Conservation (phyloP, 768 basidiomycete species). For the Pisolithus tinctorius region DNA sequence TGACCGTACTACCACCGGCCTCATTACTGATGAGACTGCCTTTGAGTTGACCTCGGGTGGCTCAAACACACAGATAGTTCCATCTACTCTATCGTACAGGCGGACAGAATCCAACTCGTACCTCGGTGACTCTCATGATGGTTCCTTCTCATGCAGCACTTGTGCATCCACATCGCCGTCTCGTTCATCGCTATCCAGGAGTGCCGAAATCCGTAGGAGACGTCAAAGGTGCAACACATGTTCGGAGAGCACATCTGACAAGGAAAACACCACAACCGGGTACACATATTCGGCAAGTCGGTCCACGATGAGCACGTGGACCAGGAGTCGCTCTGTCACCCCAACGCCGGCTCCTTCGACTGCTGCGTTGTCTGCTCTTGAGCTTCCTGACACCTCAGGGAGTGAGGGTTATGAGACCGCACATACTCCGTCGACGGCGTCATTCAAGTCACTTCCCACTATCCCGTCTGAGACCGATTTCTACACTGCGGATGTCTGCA, state of each 20-base stretch:
- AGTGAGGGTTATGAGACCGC: constrained; percentile 48
- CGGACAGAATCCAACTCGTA: constrained; percentile 50
- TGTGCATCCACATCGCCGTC: constrained; percentile 43
- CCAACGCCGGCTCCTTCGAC: constrained; percentile 28
- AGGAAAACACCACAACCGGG: constrained; percentile 42
- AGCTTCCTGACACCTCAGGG: constrained; percentile 30
- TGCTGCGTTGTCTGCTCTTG: constrained; percentile 20
- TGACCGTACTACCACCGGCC: constrained; percentile 23
- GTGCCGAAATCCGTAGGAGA: constrained; percentile 50
- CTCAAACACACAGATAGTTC: constrained; percentile 38
- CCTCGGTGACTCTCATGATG: constrained; percentile 48
- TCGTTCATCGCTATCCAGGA: constrained; percentile 44
- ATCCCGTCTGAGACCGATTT: constrained; percentile 52
- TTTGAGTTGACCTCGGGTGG: constrained; percentile 32
- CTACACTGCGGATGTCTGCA: constrained; percentile 36
- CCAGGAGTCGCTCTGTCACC: constrained; percentile 26
- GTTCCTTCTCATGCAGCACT: constrained; percentile 27
- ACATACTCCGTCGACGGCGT: constrained; percentile 38
- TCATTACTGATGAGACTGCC: constrained; percentile 33
- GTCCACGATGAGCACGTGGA: constrained; percentile 29
- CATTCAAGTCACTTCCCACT: constrained; percentile 51
- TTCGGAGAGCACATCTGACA: constrained; percentile 45
- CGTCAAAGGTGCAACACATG: constrained; percentile 30
- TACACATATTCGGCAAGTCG: constrained; percentile 28
- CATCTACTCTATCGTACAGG: constrained; percentile 48